These are phyloP conservation scores for Dryadomyces sulphureus DNA, from an alignment of 2,329 filamentous ascomycete genomes.

Conservation along the genomic window DNA sequence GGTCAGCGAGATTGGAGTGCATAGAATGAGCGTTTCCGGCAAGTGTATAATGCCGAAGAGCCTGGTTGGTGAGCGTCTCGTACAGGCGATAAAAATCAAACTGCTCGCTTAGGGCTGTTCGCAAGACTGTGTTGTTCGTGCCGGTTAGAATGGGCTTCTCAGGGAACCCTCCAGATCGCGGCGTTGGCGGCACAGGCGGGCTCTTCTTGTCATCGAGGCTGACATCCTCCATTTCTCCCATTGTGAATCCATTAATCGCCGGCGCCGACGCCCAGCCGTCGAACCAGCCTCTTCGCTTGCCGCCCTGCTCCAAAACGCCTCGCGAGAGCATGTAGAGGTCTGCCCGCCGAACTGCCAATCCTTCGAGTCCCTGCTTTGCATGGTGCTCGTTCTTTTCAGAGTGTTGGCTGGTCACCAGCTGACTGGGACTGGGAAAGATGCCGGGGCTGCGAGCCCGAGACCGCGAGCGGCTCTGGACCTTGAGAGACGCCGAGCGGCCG, in stretches of 20 bases:
- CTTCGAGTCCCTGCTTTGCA: slow-evolving; percentile 54
- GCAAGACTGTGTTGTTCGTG: slow-evolving; percentile 41
- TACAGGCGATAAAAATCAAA: slow-evolving; percentile 53
- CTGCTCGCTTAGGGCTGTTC: slow-evolving; percentile 43
- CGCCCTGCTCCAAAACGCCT: slow-evolving; percentile 62
- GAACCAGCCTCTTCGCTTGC: slow-evolving; percentile 57
- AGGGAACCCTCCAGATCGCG: neutral
- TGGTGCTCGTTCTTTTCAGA: slow-evolving; percentile 31
- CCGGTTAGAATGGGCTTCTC: slow-evolving; percentile 22
- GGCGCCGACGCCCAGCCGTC: slow-evolving; percentile 57
- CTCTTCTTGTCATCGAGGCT: slow-evolving; percentile 27
- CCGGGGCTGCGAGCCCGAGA: slow-evolving; percentile 30
- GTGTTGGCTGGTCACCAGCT: slow-evolving; percentile 17
- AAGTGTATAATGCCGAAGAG: slow-evolving; percentile 68
- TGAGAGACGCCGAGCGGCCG: slow-evolving; percentile 46
- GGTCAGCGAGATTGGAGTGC: slow-evolving; percentile 65
- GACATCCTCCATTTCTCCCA: slow-evolving; percentile 39
- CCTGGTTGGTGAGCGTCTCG: slow-evolving; percentile 68
- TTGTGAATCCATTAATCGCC: slow-evolving; percentile 27
- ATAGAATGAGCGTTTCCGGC: slow-evolving; percentile 67
- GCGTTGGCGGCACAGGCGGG: neutral
- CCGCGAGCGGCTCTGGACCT: slow-evolving; percentile 23
- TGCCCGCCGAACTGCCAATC: slow-evolving; percentile 68
- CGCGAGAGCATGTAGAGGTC: slow-evolving; percentile 71
- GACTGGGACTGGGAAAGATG: slow-evolving; percentile 35